Evolutionary conservation across 2,329 filamentous ascomycete species (phyloP).

Genomic region (Colletotrichum gigasporum): DNA sequence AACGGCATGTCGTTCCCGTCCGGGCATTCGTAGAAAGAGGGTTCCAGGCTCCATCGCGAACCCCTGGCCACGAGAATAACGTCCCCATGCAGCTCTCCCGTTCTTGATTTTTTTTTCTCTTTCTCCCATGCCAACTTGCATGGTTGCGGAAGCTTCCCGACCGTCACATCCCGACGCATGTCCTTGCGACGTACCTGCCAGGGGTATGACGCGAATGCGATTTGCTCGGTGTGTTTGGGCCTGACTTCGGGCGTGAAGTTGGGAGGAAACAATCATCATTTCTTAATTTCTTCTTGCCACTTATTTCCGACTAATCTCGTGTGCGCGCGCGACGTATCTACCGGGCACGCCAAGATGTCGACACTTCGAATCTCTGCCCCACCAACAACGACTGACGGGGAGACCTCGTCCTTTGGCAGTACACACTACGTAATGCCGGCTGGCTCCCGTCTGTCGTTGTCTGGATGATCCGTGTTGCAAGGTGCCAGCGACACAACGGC

Average conservation of each 20-base stretch:
- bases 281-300: conserved; percentile 11
- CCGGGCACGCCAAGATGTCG: neutral
- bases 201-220: conserved; percentile 22
- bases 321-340: neutral
- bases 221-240: conserved; percentile 4
- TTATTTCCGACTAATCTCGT: conserved; percentile 7
- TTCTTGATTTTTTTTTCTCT: conserved; percentile 4
- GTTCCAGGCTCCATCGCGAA: neutral
- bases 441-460: neutral
- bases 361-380: neutral
- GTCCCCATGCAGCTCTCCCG: conserved; percentile 6
- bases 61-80: conserved; percentile 12
- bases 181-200: conserved; percentile 13
- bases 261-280: conserved; percentile 1
- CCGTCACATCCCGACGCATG: conserved; percentile 20
- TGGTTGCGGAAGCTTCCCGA: conserved; percentile 3
- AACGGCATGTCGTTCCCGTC: conserved; percentile 16
- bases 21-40: conserved; percentile 9
- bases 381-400: no score
- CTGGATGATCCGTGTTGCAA: conserved; percentile 5
- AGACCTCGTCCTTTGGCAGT: no score
- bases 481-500: neutral
- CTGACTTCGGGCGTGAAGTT: conserved; percentile 3
- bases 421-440: neutral
- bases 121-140: neutral